Percentiles rank a stretch among this genome's conserved stretches.
These are phyloP conservation scores for Aspergillus costaricaensis DNA, from an alignment of 2,329 filamentous ascomycete genomes.

Conservation along the genomic window DNA sequence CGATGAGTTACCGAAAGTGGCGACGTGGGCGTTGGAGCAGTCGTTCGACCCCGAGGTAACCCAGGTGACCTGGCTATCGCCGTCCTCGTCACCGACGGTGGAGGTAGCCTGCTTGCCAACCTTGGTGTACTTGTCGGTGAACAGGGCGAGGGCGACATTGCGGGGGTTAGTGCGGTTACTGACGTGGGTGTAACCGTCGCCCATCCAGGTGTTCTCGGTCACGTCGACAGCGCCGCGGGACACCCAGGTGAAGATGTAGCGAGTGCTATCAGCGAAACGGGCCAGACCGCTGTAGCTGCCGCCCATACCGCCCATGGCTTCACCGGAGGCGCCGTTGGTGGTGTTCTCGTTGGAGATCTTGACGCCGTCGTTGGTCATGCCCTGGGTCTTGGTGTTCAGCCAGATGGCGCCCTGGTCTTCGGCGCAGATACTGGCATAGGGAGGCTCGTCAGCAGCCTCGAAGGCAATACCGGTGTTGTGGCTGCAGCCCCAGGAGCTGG, in stretches of 20 bases:
- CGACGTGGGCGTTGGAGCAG: conserved; percentile 61
- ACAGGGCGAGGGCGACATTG: conserved; percentile 60
- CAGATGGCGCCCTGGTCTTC: conserved; percentile 66
- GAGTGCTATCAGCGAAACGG: conserved; percentile 53
- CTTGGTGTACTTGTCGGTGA: conserved; percentile 61
- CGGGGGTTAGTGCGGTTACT: conserved; percentile 59
- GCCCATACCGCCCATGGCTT: conserved; percentile 64
- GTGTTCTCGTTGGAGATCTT: conserved; percentile 66
- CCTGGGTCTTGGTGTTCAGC: conserved; percentile 62
- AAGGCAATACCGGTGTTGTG: conserved; percentile 68
- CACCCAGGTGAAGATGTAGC: conserved; percentile 65
- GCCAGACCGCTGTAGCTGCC: conserved; percentile 62
- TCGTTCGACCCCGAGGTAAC: conserved; percentile 56
- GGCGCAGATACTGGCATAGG: conserved; percentile 61
- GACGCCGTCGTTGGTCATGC: conserved; percentile 54
- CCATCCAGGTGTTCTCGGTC: conserved; percentile 60
- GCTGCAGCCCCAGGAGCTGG: conserved; percentile 62
- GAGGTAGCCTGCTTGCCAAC: conserved; percentile 57
- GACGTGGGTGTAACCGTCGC: conserved; percentile 55
- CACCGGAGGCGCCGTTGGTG: conserved; percentile 60
- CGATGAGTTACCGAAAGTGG: conserved; percentile 54
- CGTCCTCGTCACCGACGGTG: conserved; percentile 53
- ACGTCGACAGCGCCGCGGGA: conserved; percentile 61
- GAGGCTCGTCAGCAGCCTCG: conserved; percentile 59
- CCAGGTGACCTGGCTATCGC: conserved; percentile 63